These are phyloP conservation scores for Hamamelis virginiana DNA, from an alignment of 164 flowering plant genomes.

Conservation along the genomic window DNA sequence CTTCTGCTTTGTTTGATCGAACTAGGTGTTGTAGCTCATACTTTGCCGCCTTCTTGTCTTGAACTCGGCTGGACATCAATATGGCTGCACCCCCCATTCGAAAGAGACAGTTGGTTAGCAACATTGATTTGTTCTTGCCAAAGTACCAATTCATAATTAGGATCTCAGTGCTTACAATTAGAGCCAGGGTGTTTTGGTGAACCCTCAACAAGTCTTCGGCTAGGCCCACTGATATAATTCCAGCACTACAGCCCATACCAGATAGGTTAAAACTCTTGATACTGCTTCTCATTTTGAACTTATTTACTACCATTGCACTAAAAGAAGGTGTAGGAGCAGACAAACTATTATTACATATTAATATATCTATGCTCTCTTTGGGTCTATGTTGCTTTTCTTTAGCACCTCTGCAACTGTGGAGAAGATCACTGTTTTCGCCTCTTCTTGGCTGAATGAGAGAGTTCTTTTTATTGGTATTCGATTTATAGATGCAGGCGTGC, in stretches of 20 bases:
- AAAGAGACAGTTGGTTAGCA: conserved; percentile 42
- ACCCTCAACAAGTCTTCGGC: conserved; percentile 30
- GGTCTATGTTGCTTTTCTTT: conserved; percentile 16
- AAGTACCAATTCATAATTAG: conserved; percentile 30
- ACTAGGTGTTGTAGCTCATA: conserved; percentile 36
- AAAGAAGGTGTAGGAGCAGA: conserved; percentile 39
- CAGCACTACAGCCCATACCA: conserved; percentile 52
- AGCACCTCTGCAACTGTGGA: conserved; percentile 22
- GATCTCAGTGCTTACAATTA: conserved; percentile 37
- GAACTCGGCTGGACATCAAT: conserved; percentile 29
- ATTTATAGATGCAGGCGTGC: conserved; percentile 11
- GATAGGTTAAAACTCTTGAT: conserved; percentile 37
- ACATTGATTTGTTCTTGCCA: conserved; percentile 38
- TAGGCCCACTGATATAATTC: conserved; percentile 27
- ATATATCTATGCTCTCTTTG: conserved; percentile 30
- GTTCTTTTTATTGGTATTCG: conserved; percentile 14
- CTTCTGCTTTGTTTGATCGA: conserved; percentile 27
- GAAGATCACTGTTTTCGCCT: conserved; percentile 23
- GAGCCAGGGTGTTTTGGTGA: conserved; percentile 25
- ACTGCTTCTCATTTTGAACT: conserved; percentile 30
- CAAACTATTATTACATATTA: conserved; percentile 18
- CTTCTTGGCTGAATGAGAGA: conserved; percentile 3
- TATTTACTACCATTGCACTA: conserved; percentile 24
- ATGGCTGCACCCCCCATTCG: conserved; percentile 48
- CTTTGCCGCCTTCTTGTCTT: conserved; percentile 30